These are phyloP conservation scores for Aurifilum marmelostoma DNA, from an alignment of 2,329 filamentous ascomycete species.

Conservation along the genomic window DNA sequence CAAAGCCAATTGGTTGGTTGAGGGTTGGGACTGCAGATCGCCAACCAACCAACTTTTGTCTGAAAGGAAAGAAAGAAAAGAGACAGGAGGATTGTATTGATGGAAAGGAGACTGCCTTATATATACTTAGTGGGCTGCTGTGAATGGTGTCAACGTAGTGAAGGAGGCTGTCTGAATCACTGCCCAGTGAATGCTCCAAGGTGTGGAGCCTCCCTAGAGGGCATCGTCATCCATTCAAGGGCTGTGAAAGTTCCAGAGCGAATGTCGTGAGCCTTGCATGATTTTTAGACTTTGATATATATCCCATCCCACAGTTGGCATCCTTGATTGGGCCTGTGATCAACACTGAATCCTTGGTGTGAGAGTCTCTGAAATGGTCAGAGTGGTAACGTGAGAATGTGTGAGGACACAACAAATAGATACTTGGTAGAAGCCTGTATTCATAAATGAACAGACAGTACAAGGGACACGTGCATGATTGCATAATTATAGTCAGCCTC, in stretches of 20 bases:
- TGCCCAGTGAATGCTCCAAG: background rate
- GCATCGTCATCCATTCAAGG: too few species aligned
- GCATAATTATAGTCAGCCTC: too few species aligned
- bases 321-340: too few species aligned
- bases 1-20: background rate
- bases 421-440: background rate
- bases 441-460: background rate
- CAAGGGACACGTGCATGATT: too few species aligned
- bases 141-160: background rate
- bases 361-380: background rate
- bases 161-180: background rate
- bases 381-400: too few species aligned
- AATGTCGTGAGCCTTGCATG: too few species aligned
- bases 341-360: too few species aligned
- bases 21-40: background rate
- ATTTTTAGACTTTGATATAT: background rate
- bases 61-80: background rate
- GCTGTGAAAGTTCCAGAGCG: too few species aligned
- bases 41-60: background rate
- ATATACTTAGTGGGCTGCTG: background rate
- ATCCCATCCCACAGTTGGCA: too few species aligned
- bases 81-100: background rate
- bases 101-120: background rate
- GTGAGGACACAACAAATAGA: too few species aligned
- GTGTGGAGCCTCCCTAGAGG: too few species aligned